Conservation (phyloP, 352 stramenopile genomes). For the Globisporangium canariense region DNA sequence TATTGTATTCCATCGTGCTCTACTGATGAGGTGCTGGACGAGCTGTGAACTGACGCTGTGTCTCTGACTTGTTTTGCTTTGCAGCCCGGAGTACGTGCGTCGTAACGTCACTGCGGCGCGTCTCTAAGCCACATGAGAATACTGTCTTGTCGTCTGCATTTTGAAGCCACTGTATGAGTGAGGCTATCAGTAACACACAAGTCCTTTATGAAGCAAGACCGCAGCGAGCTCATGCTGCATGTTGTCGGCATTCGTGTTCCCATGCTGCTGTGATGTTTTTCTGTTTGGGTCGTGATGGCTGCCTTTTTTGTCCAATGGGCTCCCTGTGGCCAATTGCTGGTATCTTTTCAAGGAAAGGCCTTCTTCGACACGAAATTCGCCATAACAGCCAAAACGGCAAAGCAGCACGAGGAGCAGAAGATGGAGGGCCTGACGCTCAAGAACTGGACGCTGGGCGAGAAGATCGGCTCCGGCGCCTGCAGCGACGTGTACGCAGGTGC, state of each 20-base stretch:
- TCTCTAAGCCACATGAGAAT: conserved; percentile 5
- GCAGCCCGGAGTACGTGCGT: conserved; percentile 34
- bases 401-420: background rate
- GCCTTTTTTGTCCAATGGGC: background rate
- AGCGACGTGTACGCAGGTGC: conserved; percentile 79
- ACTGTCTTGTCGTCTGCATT: no score
- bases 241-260: no score
- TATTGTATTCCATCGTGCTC: background rate
- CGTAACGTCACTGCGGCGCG: conserved; percentile 17
- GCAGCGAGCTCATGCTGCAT: background rate
- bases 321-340: background rate
- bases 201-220: no score
- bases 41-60: background rate
- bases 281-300: no score
- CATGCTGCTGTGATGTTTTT: no score
- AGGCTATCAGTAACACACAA: background rate
- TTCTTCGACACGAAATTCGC: background rate
- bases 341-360: conserved; percentile 9
- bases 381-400: background rate
- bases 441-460: conserved; percentile 74
- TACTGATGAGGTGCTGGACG: background rate
- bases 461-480: conserved; percentile 73
- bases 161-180: background rate
- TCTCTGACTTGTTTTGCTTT: background rate
- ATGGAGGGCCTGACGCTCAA: conserved; percentile 78